Conservation (phyloP, 768 basidiomycete species). For the Russula compacta region DNA sequence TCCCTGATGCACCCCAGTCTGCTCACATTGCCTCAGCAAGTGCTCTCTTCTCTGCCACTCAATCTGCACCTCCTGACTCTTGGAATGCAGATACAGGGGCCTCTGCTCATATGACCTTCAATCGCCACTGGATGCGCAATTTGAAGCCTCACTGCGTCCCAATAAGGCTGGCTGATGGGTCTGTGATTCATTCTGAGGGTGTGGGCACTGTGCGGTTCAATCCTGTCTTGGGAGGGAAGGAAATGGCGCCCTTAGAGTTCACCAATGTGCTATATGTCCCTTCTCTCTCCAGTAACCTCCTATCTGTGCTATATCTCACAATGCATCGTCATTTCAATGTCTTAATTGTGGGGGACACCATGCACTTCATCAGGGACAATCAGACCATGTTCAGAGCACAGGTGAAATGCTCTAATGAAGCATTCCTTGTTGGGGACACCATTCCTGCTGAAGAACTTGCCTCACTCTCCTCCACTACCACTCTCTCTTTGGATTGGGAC, state of each 20-base stretch:
- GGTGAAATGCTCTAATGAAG: neutral
- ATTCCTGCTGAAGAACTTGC: too few species aligned
- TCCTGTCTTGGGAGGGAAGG: neutral
- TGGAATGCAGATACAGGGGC: neutral
- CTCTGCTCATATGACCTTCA: conserved; percentile 1
- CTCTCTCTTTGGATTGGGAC: too few species aligned
- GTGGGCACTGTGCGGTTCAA: neutral
- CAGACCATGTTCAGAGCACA: neutral
- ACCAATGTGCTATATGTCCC: conserved; percentile 4
- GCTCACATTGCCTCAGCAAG: too few species aligned
- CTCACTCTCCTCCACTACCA: too few species aligned
- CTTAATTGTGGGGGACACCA: neutral
- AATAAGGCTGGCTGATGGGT: neutral
- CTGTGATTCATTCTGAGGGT: neutral
- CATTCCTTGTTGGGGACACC: neutral
- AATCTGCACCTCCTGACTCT: neutral
- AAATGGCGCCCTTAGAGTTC: neutral
- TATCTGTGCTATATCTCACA: neutral
- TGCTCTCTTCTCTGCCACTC: too few species aligned
- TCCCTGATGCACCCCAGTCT: too few species aligned
- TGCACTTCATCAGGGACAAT: neutral
- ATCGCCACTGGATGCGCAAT: neutral
- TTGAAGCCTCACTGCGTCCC: neutral
- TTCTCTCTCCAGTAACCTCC: neutral
- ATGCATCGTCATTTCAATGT: neutral